Evolutionary conservation across 306 rosid genomes (phyloP).

Genomic region (Dalbergia oliveri): DNA sequence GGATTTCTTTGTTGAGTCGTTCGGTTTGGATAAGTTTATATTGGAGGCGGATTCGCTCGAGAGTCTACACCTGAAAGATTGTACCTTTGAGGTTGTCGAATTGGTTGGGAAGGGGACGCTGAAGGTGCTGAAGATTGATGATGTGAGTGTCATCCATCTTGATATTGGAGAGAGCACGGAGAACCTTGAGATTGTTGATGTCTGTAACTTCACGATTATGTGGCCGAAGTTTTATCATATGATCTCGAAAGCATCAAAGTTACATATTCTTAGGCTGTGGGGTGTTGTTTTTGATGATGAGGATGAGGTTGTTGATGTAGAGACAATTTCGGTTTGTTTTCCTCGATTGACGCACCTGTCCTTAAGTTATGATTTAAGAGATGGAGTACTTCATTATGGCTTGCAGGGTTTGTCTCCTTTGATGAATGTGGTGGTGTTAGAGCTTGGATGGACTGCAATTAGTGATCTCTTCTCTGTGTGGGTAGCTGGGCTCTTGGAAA

Average conservation of each 20-base stretch:
- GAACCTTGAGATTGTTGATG: constrained; percentile 83
- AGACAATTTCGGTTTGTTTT: constrained; percentile 67
- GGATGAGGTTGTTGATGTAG: constrained; percentile 76
- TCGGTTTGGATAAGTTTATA: constrained; percentile 61
- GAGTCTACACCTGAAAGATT: constrained; percentile 65
- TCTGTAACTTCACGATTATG: constrained; percentile 70
- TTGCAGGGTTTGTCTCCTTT: constrained; percentile 72
- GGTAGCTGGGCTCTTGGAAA: constrained; percentile 76
- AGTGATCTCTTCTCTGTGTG: constrained; percentile 77
- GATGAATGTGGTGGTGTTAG: constrained; percentile 71
- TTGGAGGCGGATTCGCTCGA: constrained; percentile 70
- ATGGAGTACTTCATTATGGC: constrained; percentile 65
- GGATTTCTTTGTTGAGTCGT: constrained; percentile 62
- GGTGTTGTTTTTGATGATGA: constrained; percentile 71
- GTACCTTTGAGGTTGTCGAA: constrained; percentile 67
- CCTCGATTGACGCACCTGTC: constrained; percentile 68
- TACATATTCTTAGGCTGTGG: constrained; percentile 74
- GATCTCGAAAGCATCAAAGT: constrained; percentile 75
- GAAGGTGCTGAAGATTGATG: constrained; percentile 70
- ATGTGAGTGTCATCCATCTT: constrained; percentile 73
- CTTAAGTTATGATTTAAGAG: constrained; percentile 69
- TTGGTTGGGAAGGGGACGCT: constrained; percentile 67
- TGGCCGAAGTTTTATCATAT: constrained; percentile 81
- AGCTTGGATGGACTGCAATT: constrained; percentile 84
- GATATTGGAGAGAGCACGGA: constrained; percentile 75